These are phyloP conservation scores for Colletotrichum theobromicola DNA, from an alignment of 2,329 filamentous ascomycete species.

Conservation along the genomic window DNA sequence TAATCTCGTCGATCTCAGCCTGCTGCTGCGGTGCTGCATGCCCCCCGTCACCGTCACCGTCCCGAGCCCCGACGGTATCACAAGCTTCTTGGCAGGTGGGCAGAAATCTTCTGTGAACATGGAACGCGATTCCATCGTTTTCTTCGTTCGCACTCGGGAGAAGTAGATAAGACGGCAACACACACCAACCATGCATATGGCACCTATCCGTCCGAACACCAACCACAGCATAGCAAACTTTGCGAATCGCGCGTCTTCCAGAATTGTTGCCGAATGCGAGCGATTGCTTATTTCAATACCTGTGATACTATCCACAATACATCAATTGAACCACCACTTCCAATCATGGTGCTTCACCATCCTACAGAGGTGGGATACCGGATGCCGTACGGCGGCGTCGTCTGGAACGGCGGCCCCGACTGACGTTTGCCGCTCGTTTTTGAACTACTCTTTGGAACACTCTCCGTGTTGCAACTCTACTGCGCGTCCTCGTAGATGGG, in stretches of 20 bases:
- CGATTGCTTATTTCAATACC: constrained; percentile 9
- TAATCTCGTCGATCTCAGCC: not conserved
- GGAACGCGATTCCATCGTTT: not conserved
- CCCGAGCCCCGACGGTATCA: constrained; percentile 3
- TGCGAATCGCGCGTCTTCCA: not conserved
- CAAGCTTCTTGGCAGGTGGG: constrained; percentile 11
- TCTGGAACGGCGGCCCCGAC: not conserved
- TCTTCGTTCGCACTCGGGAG: not conserved
- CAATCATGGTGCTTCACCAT: not conserved
- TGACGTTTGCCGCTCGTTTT: not conserved
- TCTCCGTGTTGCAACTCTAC: not conserved
- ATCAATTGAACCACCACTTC: not conserved
- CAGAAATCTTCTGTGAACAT: not conserved
- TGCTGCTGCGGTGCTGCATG: not conserved
- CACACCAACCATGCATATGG: not conserved
- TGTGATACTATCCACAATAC: not conserved
- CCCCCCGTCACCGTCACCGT: not conserved
- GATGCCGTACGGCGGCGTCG: not conserved
- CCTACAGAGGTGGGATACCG: not conserved
- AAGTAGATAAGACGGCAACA: not conserved
- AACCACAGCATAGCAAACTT: not conserved
- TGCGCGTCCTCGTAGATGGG: constrained; percentile 66
- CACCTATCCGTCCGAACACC: not conserved
- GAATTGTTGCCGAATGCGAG: not conserved
- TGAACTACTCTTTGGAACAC: not conserved